Evolutionary conservation across 2,329 filamentous ascomycete genomes (phyloP), one percentile per base, ranked within the genome.

Genomic region (Microcyclosporella mali): DNA sequence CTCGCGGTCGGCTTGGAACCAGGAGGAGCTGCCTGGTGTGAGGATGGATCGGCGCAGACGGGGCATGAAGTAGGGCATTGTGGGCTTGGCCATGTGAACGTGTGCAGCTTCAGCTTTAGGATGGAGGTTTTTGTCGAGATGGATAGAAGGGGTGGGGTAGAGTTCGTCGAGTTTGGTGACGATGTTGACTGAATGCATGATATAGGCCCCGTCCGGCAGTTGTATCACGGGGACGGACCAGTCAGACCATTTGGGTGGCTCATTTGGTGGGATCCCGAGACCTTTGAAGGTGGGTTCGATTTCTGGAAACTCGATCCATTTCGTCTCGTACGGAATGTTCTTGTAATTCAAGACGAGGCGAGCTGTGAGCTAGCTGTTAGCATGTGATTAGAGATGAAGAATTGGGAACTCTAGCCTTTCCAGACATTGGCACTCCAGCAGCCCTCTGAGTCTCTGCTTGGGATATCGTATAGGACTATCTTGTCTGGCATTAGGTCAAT

Each of bases 351-450:
- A 46, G 10, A 45, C 46, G 6, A 51, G 40, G 1, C 83, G 79
- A 11, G 34, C 33, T 34, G 15, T 11, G 33, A 16, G 6, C 21
- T 9, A 9, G 15, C 14, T 34, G 4, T 34, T 11, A 34, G 14
- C 19, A 11, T 17, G 33, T 12, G 9, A 16, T 6, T 16, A 3
- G 6, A 9, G 14, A 17, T 18, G 7, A 18, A 4, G n/a, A 4
- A 11, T 17, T 15, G n/a, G 33, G 11, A 4, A 7, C 7, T 18
- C 15, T 11, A 34, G 18, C 42, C 78, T 63, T 82, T 85, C 81
- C 81, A 85, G 0, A 81, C 75, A 59, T 86, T 86, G 33, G 75
- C 65, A 0, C 81, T 82, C 82, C 82, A 86, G 40, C 67, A 57
- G 4, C 63, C 65, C 33, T 66, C 61, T 12, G 66, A 66, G n/a